Evolutionary conservation across 805 yeast genomes (phyloP).

Genomic region (Nakazawaea wyomingensis): DNA sequence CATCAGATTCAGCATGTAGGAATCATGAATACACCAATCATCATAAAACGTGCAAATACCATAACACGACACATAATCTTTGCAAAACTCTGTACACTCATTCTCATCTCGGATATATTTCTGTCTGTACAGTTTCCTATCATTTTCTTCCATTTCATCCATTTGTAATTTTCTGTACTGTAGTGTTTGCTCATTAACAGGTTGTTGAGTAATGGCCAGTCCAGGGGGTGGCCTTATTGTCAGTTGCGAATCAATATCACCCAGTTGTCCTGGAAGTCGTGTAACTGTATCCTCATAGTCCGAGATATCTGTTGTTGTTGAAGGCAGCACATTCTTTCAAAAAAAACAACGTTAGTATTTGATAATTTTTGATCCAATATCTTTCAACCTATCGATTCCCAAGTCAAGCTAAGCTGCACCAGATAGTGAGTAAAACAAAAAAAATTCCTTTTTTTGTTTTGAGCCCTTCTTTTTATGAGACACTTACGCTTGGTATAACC

Average conservation of each 20-base stretch:
- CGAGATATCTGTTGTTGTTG: slow-evolving; percentile 4
- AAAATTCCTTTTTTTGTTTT: no score
- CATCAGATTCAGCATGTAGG: slow-evolving; percentile 5
- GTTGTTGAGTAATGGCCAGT: slow-evolving; percentile 2
- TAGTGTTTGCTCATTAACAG: not conserved
- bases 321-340: slow-evolving; percentile 11
- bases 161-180: slow-evolving; percentile 4
- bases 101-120: slow-evolving; percentile 2
- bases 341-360: no score
- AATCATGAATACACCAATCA: slow-evolving; percentile 8
- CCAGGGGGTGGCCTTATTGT: not conserved
- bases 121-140: slow-evolving; percentile 1
- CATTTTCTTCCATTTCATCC: not conserved
- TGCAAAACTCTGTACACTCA: slow-evolving; percentile 11
- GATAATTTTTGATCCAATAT: no score
- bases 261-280: not conserved
- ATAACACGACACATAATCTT: slow-evolving; percentile 7
- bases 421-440: no score
- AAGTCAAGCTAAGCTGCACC: no score
- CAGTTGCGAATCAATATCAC: slow-evolving; percentile 1
- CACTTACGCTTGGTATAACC: slow-evolving; percentile 1
- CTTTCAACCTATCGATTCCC: no score
- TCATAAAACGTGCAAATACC: slow-evolving; percentile 7
- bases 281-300: slow-evolving; percentile 4
- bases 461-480: not conserved